Percentiles rank a stretch among this genome's conserved stretches.
These are phyloP conservation scores for Talaromyces sp. DNA, from an alignment of 2,329 filamentous ascomycete species.

Conservation along the genomic window DNA sequence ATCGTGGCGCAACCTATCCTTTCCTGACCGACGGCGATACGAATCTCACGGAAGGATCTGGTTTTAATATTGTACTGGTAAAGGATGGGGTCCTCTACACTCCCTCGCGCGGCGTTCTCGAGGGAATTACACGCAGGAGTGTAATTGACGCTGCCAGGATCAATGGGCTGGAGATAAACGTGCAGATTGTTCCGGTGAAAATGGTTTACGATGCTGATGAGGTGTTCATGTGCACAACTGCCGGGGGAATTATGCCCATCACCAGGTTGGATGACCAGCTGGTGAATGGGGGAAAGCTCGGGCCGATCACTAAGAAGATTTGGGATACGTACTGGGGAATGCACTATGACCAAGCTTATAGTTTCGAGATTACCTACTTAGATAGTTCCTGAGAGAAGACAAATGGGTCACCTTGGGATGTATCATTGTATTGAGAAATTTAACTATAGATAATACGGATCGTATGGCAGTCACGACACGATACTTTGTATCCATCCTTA, in stretches of 20 bases:
- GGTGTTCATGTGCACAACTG: constrained; percentile 49
- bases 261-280: constrained; percentile 40
- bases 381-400: too few relatives aligned
- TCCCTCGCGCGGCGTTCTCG: constrained; percentile 42
- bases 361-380: too few relatives aligned
- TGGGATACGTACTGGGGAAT: constrained; percentile 49
- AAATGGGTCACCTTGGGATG: too few relatives aligned
- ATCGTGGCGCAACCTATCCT: background rate
- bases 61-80: constrained; percentile 45
- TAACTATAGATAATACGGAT: too few relatives aligned
- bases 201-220: constrained; percentile 40
- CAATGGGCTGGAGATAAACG: too few relatives aligned
- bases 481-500: too few relatives aligned
- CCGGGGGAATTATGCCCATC: constrained; percentile 50
- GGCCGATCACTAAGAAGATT: constrained; percentile 42
- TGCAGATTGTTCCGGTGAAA: constrained; percentile 32
- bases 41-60: constrained; percentile 29
- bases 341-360: constrained; percentile 37
- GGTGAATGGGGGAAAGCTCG: constrained; percentile 39
- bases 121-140: constrained; percentile 45
- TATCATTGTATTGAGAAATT: too few relatives aligned
- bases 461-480: too few relatives aligned
- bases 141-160: constrained; percentile 45
- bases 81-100: constrained; percentile 43
- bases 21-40: background rate